Evolutionary conservation across 257 asterid species (phyloP).

Genomic region (Solanum lycopersicoides): DNA sequence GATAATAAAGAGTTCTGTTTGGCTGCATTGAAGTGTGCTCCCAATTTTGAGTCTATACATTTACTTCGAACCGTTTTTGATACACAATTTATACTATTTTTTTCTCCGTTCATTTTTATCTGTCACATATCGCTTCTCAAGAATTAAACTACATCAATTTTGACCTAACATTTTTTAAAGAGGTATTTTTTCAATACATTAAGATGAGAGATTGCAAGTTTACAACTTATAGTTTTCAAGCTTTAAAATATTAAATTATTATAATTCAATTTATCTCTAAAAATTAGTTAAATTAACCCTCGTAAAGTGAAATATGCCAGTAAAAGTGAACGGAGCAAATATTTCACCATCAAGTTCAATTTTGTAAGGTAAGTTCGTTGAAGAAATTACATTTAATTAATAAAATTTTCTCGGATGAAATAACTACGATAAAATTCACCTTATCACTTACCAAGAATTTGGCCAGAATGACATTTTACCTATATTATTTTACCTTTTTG

Average conservation of each 20-base stretch:
- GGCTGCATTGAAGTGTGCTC: neutral
- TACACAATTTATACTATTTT: neutral
- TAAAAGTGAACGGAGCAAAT: neutral
- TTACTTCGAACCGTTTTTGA: neutral
- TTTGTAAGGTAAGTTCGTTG: neutral
- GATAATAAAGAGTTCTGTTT: neutral
- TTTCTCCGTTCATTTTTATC: neutral
- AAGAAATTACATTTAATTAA: neutral
- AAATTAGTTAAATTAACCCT: neutral
- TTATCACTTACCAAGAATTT: neutral
- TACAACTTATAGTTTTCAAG: neutral
- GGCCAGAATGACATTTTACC: too few species aligned
- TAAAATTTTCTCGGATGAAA: neutral
- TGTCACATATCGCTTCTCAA: accelerated
- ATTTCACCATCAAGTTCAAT: neutral
- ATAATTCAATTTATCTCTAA: neutral
- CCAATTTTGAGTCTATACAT: neutral
- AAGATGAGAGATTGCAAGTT: neutral
- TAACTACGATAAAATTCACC: neutral
- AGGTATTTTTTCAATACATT: neutral
- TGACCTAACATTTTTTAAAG: neutral
- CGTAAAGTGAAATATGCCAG: neutral
- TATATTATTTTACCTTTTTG: too few species aligned
- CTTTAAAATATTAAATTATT: neutral
- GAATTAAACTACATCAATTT: neutral